Conservation (phyloP, 441 rosid species). For the Corymbia citriodora region DNA sequence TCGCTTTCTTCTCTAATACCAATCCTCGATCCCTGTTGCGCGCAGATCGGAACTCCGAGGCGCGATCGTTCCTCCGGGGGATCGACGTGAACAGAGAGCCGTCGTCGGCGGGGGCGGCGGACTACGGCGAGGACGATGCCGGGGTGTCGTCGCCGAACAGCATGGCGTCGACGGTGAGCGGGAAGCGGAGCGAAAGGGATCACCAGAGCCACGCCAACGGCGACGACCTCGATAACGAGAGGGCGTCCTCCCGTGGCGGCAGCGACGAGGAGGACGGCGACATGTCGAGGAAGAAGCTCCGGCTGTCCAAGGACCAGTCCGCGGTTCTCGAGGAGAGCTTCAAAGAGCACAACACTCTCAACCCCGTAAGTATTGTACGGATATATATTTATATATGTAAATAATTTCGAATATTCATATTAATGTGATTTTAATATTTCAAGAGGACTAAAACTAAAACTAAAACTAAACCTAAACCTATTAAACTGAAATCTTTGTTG, state of each 20-base stretch:
- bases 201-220: slow-evolving; percentile 24
- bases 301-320: slow-evolving; percentile 90
- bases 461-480: neutral
- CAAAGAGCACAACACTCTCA: slow-evolving; percentile 90
- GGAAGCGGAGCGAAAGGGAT: slow-evolving; percentile 86
- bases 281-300: slow-evolving; percentile 75
- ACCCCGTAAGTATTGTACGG: slow-evolving; percentile 52
- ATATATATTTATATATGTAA: neutral
- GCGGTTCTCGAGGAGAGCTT: slow-evolving; percentile 89
- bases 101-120: slow-evolving; percentile 39
- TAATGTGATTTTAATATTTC: neutral
- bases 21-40: neutral
- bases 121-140: slow-evolving; percentile 70
- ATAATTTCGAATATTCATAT: neutral
- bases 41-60: slow-evolving; percentile 67
- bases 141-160: slow-evolving; percentile 92
- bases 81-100: slow-evolving; percentile 70
- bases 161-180: slow-evolving; percentile 76
- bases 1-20: neutral
- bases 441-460: neutral
- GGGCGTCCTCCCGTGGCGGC: slow-evolving; percentile 64
- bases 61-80: slow-evolving; percentile 53
- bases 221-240: slow-evolving; percentile 51
- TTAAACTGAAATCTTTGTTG: neutral
- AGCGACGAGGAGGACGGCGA: slow-evolving; percentile 95